Percentiles rank a stretch among this genome's conserved stretches.
Conservation (phyloP, 768 basidiomycete species). For the Hypholoma fasciculare region DNA sequence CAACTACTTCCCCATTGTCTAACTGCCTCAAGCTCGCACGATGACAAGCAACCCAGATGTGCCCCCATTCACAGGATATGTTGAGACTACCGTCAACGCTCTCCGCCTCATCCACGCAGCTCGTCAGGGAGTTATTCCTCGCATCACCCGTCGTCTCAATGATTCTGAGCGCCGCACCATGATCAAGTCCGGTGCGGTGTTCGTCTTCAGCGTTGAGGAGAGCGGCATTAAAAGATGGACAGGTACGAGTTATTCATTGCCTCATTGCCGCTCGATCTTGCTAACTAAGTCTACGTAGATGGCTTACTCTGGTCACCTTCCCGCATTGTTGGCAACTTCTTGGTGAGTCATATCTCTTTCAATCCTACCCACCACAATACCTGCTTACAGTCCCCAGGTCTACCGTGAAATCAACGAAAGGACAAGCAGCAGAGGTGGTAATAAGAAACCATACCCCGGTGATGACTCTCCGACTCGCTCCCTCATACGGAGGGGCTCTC, state of each 20-base stretch:
- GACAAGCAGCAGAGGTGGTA: slow-evolving; percentile 52
- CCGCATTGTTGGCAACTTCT: slow-evolving; percentile 81
- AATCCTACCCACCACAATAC: not conserved
- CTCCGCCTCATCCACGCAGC: slow-evolving; percentile 84
- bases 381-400: slow-evolving; percentile 44
- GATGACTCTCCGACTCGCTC: slow-evolving; percentile 45
- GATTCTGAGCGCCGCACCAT: slow-evolving; percentile 73
- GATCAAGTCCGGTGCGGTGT: slow-evolving; percentile 71
- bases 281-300: slow-evolving; percentile 33
- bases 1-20: slow-evolving; percentile 46
- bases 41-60: slow-evolving; percentile 57
- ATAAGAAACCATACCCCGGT: slow-evolving; percentile 50
- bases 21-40: slow-evolving; percentile 56
- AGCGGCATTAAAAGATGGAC: slow-evolving; percentile 91
- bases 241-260: slow-evolving; percentile 34
- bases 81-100: slow-evolving; percentile 80
- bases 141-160: slow-evolving; percentile 82
- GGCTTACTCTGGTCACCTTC: slow-evolving; percentile 81
- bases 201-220: slow-evolving; percentile 87
- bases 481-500: slow-evolving; percentile 38
- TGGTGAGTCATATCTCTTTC: slow-evolving; percentile 45
- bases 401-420: slow-evolving; percentile 81
- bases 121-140: slow-evolving; percentile 73
- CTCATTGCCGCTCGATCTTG: slow-evolving; percentile 10
- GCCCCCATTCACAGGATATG: slow-evolving; percentile 75